phyloP scores from a whole-genome alignment of 257 asterid species.

The Salvia miltiorrhiza region DNA sequence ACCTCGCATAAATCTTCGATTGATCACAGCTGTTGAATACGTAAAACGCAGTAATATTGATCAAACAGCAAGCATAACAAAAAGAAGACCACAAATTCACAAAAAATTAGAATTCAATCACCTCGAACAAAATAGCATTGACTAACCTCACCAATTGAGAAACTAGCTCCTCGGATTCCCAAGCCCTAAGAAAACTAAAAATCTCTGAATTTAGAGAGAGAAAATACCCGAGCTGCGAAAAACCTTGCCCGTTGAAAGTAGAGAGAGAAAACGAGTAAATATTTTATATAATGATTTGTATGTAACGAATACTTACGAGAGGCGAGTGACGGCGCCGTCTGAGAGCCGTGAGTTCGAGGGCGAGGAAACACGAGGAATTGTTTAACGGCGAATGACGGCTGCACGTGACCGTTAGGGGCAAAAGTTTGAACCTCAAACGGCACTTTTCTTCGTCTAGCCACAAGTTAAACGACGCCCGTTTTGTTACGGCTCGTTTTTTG shows the following conservation, averaged over 20 bases:
- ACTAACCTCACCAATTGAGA: conserved; percentile 37
- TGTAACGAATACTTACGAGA: conserved; percentile 78
- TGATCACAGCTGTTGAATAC: conserved; percentile 19
- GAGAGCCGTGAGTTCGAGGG: conserved; percentile 33
- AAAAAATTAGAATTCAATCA: conserved; percentile 19
- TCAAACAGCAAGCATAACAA: conserved; percentile 26
- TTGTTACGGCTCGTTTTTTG: conserved; percentile 26
- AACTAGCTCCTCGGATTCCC: conserved; percentile 32
- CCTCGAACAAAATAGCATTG: conserved; percentile 15
- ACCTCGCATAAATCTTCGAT: conserved; percentile 19
- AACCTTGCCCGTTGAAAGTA: conserved; percentile 83
- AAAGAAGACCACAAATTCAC: conserved; percentile 6
- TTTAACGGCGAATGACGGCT: conserved; percentile 45
- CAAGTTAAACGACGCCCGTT: conserved; percentile 14
- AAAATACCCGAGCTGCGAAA: conserved; percentile 39
- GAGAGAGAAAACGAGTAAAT: conserved; percentile 40
- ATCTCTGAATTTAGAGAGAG: conserved; percentile 39
- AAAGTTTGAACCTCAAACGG: conserved; percentile 97
- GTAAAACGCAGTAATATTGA: conserved; percentile 26
- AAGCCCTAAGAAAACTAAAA: conserved; percentile 24
- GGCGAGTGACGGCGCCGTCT: conserved; percentile 69
- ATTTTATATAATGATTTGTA: conserved; percentile 53
- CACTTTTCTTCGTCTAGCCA: conserved; percentile 40
- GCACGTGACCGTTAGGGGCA: conserved; percentile 59
- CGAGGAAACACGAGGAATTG: neutral